phyloP scores from a whole-genome alignment of 768 basidiomycete genomes.

The Macrolepiota fuliginosa region DNA sequence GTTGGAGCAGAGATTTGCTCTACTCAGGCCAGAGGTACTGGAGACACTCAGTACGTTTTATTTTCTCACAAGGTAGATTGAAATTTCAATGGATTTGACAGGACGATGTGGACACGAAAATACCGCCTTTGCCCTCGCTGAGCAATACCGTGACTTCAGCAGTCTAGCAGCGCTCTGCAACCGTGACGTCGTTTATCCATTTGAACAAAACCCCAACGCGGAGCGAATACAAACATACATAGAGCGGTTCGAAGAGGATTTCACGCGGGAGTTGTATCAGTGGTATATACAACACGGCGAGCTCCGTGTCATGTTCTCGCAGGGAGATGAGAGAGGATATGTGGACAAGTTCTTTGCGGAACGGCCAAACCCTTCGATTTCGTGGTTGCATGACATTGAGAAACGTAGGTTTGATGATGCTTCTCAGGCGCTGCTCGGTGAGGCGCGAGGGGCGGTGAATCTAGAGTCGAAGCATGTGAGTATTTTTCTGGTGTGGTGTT shows the following conservation, averaged over 20 bases:
- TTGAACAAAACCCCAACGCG: conserved; percentile 61
- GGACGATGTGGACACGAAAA: conserved; percentile 65
- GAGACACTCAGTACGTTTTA: conserved; percentile 70
- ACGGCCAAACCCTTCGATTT: conserved; percentile 55
- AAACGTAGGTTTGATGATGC: conserved; percentile 65
- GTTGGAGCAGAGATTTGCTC: conserved; percentile 64
- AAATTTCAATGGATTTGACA: conserved; percentile 25
- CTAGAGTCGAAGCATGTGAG: conserved; percentile 79
- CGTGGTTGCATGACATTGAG: conserved; percentile 88
- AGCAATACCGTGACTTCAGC: conserved; percentile 82
- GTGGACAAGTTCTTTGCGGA: conserved; percentile 73
- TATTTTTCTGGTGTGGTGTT: conserved; percentile 16
- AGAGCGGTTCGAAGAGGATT: conserved; percentile 74
- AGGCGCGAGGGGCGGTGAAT: conserved; percentile 52
- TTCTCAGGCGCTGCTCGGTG: conserved; percentile 58
- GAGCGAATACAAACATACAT: conserved; percentile 69
- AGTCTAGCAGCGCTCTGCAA: conserved; percentile 85
- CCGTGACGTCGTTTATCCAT: conserved; percentile 58
- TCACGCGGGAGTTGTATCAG: conserved; percentile 85
- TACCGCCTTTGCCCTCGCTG: conserved; percentile 80
- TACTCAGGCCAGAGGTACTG: conserved; percentile 73
- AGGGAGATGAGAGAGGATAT: conserved; percentile 62
- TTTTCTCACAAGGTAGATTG: too few relatives aligned
- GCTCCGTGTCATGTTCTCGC: conserved; percentile 76
- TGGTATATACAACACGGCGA: conserved; percentile 94